Percentiles rank a stretch among this genome's conserved stretches.
phyloP scores from a whole-genome alignment of 108 stramenopile species.

The Fistulifera solaris region DNA sequence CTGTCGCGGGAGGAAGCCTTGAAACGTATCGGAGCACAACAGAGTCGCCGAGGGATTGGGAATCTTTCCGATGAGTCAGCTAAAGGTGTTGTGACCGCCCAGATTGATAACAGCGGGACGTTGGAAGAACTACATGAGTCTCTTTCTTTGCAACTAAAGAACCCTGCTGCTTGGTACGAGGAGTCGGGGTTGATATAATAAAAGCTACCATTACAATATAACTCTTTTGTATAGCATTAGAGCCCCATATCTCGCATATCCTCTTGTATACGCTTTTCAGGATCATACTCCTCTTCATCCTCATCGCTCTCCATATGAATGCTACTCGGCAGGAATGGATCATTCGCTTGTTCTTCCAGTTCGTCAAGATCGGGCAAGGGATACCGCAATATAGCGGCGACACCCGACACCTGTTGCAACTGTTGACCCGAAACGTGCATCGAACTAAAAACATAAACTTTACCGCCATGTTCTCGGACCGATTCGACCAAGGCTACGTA shows the following conservation, averaged over 20 bases:
- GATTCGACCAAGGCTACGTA: constrained; percentile 88
- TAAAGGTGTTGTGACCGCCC: constrained; percentile 40
- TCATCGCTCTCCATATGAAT: constrained; percentile 10
- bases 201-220: not conserved
- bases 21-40: constrained; percentile 54
- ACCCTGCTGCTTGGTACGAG: not conserved
- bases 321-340: not conserved
- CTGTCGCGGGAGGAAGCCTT: constrained; percentile 50
- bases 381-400: constrained; percentile 91
- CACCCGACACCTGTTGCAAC: constrained; percentile 84
- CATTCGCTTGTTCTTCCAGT: constrained; percentile 49
- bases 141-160: not conserved
- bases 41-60: constrained; percentile 49
- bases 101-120: constrained; percentile 57
- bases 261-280: constrained; percentile 43
- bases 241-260: constrained; percentile 78
- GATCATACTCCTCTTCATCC: constrained; percentile 36
- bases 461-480: constrained; percentile 78
- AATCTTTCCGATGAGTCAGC: constrained; percentile 38
- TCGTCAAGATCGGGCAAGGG: constrained; percentile 83
- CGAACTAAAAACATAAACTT: constrained; percentile 78
- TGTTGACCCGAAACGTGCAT: constrained; percentile 94
- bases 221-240: constrained; percentile 10
- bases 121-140: constrained; percentile 15
- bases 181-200: no score